Percentiles rank a stretch among this genome's conserved stretches.
These are phyloP conservation scores for Dactylis glomerata DNA, from an alignment of 176 grass and related monocot genomes.

Conservation along the genomic window DNA sequence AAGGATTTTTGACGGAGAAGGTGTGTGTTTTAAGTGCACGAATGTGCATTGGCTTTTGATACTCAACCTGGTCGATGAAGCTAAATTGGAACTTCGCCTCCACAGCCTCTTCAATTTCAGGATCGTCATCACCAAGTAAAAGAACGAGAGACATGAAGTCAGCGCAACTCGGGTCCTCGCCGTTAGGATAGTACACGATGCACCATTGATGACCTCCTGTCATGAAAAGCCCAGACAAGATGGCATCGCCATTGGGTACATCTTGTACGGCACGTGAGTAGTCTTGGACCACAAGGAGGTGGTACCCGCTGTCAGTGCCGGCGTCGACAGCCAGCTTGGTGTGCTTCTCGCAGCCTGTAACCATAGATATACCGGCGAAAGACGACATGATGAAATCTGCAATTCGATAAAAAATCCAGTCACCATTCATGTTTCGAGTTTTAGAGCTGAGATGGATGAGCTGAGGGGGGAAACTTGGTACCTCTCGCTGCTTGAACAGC, in stretches of 20 bases:
- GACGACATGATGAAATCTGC: neutral
- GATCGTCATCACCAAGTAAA: neutral
- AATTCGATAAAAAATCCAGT: neutral
- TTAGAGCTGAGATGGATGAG: neutral
- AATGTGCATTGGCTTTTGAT: neutral
- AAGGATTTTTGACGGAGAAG: neutral
- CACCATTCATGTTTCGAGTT: neutral
- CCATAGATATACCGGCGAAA: neutral
- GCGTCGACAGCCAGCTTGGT: neutral
- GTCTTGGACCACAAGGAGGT: neutral
- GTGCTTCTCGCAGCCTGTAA: neutral
- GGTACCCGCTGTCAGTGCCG: neutral
- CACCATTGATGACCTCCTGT: neutral
- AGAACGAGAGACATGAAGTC: neutral
- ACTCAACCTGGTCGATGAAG: neutral
- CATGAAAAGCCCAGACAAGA: neutral
- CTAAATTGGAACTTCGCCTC: neutral
- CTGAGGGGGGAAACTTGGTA: neutral
- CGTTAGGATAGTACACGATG: neutral
- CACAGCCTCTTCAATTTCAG: neutral
- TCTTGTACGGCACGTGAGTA: neutral
- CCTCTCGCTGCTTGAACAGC: neutral
- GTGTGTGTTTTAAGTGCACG: neutral
- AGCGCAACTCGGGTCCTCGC: neutral
- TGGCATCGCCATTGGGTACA: neutral